Percentiles rank a stretch among this genome's conserved stretches.
Evolutionary conservation across 352 stramenopile species (phyloP).

Genomic region (Phytopythium boreale): DNA sequence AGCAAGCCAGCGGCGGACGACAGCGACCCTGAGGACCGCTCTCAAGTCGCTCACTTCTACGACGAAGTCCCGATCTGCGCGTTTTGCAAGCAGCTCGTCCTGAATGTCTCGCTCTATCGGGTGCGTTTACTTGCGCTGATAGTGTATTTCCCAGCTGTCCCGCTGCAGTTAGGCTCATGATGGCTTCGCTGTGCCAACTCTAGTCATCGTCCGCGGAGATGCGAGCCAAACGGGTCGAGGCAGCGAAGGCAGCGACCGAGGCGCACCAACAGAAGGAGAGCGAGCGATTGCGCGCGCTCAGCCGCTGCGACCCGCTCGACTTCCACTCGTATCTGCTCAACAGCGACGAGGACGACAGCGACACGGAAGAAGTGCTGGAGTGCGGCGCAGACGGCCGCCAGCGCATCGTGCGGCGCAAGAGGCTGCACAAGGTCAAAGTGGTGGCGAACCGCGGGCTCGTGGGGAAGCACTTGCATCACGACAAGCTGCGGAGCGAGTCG

Average conservation of each 20-base stretch:
- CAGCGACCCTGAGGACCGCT: slow-evolving; percentile 12
- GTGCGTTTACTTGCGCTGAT: slow-evolving; percentile 10
- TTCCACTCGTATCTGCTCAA: slow-evolving; percentile 48
- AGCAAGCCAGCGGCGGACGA: slow-evolving; percentile 3
- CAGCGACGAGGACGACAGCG: slow-evolving; percentile 49
- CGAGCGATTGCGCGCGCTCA: slow-evolving; percentile 14
- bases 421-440: slow-evolving; percentile 19
- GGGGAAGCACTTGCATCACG: slow-evolving; percentile 59
- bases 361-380: slow-evolving; percentile 44
- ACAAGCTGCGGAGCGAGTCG: slow-evolving; percentile 46
- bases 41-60: slow-evolving; percentile 49
- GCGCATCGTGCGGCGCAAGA: slow-evolving; percentile 28
- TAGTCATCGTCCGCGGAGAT: slow-evolving; percentile 27
- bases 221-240: slow-evolving; percentile 19
- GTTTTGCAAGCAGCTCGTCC: slow-evolving; percentile 55
- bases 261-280: slow-evolving; percentile 21
- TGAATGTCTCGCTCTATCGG: slow-evolving; percentile 46
- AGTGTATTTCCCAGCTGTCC: neutral
- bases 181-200: neutral
- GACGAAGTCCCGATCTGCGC: slow-evolving; percentile 54
- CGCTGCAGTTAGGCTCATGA: too few species aligned
- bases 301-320: slow-evolving; percentile 47
- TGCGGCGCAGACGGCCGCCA: slow-evolving; percentile 33
- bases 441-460: slow-evolving; percentile 48
- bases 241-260: slow-evolving; percentile 16